A percentile compares a stretch with the other conserved stretches of the same genome.
These are phyloP conservation scores for Sugiyamaella castrensis DNA, from an alignment of 1,139 yeast genomes.

Conservation along the genomic window DNA sequence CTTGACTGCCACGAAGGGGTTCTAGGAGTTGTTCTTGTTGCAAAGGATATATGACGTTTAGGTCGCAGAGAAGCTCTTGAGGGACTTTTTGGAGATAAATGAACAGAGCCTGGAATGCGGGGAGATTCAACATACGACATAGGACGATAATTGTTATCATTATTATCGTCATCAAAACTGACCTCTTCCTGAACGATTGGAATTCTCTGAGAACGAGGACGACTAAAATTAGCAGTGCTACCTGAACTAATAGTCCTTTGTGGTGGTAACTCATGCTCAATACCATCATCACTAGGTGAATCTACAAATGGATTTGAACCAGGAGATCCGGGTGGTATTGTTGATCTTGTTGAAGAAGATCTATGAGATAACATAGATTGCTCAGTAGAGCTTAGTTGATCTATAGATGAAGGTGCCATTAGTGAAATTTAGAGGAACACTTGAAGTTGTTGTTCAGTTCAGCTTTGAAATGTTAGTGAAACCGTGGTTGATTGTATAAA, in stretches of 20 bases:
- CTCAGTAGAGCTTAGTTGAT: too few species aligned
- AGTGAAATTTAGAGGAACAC: too few species aligned
- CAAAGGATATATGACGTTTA: slow-evolving; percentile 15
- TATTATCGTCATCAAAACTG: slow-evolving; percentile 2
- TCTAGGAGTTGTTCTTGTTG: background rate
- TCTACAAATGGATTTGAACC: slow-evolving; percentile 3
- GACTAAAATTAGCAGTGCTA: too few species aligned
- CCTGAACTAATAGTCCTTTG: too few species aligned
- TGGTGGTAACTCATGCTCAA: too few species aligned
- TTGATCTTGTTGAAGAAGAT: background rate
- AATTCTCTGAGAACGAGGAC: background rate
- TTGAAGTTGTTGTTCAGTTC: too few species aligned
- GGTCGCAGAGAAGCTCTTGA: slow-evolving; percentile 6
- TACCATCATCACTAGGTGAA: slow-evolving; percentile 1
- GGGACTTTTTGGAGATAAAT: slow-evolving; percentile 10
- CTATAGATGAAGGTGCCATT: too few species aligned
- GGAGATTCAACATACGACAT: slow-evolving; percentile 4
- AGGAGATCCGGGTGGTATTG: background rate
- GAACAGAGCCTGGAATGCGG: background rate
- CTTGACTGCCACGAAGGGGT: slow-evolving; percentile 3
- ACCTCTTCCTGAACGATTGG: slow-evolving; percentile 11
- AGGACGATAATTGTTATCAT: background rate
- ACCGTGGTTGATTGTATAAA: background rate
- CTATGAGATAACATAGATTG: background rate
- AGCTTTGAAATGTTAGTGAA: background rate